These are phyloP conservation scores for Aspergillus piperis DNA, from an alignment of 2,329 filamentous ascomycete species.

Conservation along the genomic window DNA sequence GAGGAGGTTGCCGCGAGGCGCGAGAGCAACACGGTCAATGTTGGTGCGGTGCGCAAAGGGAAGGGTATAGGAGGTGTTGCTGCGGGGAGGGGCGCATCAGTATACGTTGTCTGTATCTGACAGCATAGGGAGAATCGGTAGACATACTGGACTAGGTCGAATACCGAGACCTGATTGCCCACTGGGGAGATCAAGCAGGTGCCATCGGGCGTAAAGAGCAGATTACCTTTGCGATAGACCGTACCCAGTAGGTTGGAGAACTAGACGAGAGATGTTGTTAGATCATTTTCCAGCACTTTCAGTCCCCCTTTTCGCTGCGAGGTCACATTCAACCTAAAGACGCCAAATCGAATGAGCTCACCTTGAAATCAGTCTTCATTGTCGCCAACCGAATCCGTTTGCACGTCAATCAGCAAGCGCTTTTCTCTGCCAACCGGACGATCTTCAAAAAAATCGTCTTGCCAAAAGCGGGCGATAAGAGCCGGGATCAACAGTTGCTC, in stretches of 20 bases:
- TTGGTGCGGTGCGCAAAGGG: conserved; percentile 86
- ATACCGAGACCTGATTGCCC: conserved; percentile 92
- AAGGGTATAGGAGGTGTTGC: conserved; percentile 56
- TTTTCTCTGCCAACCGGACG: conserved; percentile 1
- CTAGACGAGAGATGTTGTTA: conserved; percentile 49
- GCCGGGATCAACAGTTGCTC: conserved; percentile 28
- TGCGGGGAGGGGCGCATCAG: conserved; percentile 20
- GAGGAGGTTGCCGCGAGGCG: conserved; percentile 86
- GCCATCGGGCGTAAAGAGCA: conserved; percentile 95
- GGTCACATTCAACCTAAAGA: background rate
- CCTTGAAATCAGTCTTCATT: conserved; percentile 99
- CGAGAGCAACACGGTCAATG: conserved; percentile 82
- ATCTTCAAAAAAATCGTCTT: conserved; percentile 24
- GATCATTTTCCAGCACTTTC: background rate
- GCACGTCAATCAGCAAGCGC: conserved; percentile 24
- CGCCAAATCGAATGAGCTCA: conserved; percentile 40
- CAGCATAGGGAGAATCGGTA: background rate
- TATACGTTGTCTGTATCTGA: background rate
- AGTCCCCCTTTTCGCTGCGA: background rate
- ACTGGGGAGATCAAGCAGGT: conserved; percentile 94
- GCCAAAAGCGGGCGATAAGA: conserved; percentile 30
- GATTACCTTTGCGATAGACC: conserved; percentile 96
- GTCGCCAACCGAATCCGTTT: conserved; percentile 27
- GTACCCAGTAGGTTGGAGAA: conserved; percentile 98
- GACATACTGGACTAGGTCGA: conserved; percentile 86